phyloP scores from a whole-genome alignment of 371 early-diverging fungal species.

The Circinella umbellata region DNA sequence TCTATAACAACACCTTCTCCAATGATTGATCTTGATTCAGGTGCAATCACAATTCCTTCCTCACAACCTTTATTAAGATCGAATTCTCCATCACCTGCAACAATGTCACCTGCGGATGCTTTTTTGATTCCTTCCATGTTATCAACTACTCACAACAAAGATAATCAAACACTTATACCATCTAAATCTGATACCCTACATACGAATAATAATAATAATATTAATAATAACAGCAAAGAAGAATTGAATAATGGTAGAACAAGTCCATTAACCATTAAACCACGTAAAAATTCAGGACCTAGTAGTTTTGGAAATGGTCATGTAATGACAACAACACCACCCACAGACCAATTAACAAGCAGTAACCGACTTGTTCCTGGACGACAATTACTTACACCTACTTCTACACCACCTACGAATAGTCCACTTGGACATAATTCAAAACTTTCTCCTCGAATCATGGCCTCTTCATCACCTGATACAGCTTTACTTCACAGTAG shows the following conservation, averaged over 20 bases:
- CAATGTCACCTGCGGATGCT: constrained; percentile 17
- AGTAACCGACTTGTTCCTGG: constrained; percentile 18
- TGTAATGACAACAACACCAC: not conserved
- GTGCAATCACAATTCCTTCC: not conserved
- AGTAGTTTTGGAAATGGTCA: not conserved
- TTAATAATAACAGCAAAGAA: not conserved
- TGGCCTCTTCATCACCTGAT: constrained; percentile 23
- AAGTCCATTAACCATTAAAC: constrained; percentile 15
- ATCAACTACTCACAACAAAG: not conserved
- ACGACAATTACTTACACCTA: not conserved
- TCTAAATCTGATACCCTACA: not conserved
- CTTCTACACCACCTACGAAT: not conserved
- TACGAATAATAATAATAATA: not conserved
- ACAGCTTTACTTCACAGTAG: constrained; percentile 12
- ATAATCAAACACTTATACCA: not conserved
- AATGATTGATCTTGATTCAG: constrained; percentile 22
- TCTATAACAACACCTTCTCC: constrained; percentile 16
- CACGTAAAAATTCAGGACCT: not conserved
- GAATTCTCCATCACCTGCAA: constrained; percentile 2
- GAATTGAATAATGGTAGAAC: not conserved
- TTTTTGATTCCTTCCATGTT: constrained; percentile 1
- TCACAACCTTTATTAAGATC: constrained; percentile 8
- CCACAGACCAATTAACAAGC: constrained; percentile 15
- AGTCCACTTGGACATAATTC: constrained; percentile 7
- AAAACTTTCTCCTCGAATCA: constrained; percentile 30